phyloP scores from a whole-genome alignment of 1,139 yeast species.

The Scheffersomyces cryptocercus region DNA sequence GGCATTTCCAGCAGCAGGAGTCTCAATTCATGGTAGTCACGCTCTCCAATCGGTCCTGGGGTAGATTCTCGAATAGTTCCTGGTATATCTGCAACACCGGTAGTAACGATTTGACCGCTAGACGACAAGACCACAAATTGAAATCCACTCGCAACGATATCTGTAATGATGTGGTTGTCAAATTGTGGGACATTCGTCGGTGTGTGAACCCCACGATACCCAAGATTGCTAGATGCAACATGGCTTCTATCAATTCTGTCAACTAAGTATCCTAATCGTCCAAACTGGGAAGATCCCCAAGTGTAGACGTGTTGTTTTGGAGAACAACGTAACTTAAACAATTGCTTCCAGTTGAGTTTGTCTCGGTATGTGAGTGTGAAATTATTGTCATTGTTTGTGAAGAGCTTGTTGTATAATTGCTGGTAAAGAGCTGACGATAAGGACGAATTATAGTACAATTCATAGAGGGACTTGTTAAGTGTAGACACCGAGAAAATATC shows the following conservation, averaged over 20 bases:
- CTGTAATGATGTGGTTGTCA: slow-evolving; percentile 45
- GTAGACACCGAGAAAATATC: slow-evolving; percentile 52
- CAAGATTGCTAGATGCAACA: slow-evolving; percentile 12
- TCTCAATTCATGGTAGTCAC: slow-evolving; percentile 13
- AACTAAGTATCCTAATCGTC: slow-evolving; percentile 57
- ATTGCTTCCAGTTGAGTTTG: slow-evolving; percentile 49
- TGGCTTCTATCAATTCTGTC: slow-evolving; percentile 30
- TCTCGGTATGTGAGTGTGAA: slow-evolving; percentile 22
- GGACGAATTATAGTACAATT: slow-evolving; percentile 20
- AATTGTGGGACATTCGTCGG: slow-evolving; percentile 41
- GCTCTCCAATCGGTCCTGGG: slow-evolving; percentile 21
- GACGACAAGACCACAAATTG: not conserved
- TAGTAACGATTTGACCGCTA: not conserved
- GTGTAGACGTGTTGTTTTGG: slow-evolving; percentile 50
- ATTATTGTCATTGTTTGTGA: slow-evolving; percentile 36
- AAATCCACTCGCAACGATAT: slow-evolving; percentile 66
- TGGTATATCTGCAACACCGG: not conserved
- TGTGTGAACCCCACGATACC: slow-evolving; percentile 31
- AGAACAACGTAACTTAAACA: slow-evolving; percentile 45
- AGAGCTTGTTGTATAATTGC: slow-evolving; percentile 50
- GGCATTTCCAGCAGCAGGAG: slow-evolving; percentile 6
- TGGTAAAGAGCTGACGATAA: slow-evolving; percentile 44
- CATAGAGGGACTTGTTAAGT: slow-evolving; percentile 37
- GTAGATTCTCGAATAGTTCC: slow-evolving; percentile 6
- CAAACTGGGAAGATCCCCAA: slow-evolving; percentile 61